A percentile compares a stretch with the other conserved stretches of the same genome.
These are phyloP conservation scores for Heliamphora exappendiculata DNA, from an alignment of 148 eudicot genomes.

Conservation along the genomic window DNA sequence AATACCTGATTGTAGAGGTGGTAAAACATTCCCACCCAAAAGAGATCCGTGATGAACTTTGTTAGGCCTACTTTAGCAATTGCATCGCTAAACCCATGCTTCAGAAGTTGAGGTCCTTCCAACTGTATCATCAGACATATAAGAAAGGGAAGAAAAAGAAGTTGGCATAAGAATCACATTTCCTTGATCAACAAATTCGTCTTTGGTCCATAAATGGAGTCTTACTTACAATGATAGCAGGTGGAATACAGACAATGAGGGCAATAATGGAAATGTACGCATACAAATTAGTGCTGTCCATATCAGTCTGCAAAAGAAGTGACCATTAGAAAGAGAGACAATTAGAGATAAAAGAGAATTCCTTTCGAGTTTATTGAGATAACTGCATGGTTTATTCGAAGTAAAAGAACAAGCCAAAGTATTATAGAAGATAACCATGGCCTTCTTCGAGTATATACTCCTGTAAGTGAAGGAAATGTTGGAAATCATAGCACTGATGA, in stretches of 20 bases:
- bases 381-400: background rate
- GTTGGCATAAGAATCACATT: background rate
- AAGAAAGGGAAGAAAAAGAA: background rate
- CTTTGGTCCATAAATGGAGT: background rate
- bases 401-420: constrained; percentile 8
- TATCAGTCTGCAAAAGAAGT: constrained; percentile 71
- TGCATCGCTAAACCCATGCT: constrained; percentile 77
- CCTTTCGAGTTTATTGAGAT: background rate
- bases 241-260: constrained; percentile 81
- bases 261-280: constrained; percentile 98
- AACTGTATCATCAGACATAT: constrained; percentile 30
- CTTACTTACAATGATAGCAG: constrained; percentile 79
- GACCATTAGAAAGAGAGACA: background rate
- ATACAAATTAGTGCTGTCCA: constrained; percentile 97
- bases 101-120: constrained; percentile 81
- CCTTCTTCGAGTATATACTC: constrained; percentile 96
- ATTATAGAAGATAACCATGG: constrained; percentile 53
- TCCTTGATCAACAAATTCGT: background rate
- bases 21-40: constrained; percentile 99
- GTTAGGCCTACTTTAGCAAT: constrained; percentile 90
- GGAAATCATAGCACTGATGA: constrained; percentile 96
- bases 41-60: constrained; percentile 78
- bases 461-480: constrained; percentile 98
- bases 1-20: constrained; percentile 96
- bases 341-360: background rate